Percentiles rank a stretch among this genome's conserved stretches.
These are phyloP conservation scores for Rhodomyrtus psidioides DNA, from an alignment of 441 rosid species.

Conservation along the genomic window DNA sequence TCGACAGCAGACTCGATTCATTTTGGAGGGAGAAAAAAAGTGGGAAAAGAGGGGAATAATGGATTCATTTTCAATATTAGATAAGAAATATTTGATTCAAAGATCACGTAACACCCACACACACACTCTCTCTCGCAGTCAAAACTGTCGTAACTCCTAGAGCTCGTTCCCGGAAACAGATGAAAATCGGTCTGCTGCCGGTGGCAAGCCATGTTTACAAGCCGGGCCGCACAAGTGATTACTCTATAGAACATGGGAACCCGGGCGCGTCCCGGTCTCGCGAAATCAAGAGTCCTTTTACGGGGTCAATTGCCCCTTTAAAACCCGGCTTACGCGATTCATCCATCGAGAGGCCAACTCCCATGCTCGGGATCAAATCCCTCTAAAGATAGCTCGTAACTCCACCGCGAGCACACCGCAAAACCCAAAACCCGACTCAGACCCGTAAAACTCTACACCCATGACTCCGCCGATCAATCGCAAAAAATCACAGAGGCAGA, in stretches of 20 bases:
- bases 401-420: background rate
- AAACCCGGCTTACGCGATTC: background rate
- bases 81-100: background rate
- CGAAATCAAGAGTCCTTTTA: too few species aligned
- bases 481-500: background rate
- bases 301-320: background rate
- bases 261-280: background rate
- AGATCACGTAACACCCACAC: background rate
- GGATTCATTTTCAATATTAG: background rate
- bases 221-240: background rate
- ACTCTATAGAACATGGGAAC: background rate
- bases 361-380: too few species aligned
- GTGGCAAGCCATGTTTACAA: background rate
- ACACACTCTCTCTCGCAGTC: background rate
- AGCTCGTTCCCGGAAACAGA: background rate
- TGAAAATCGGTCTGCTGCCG: background rate
- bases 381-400: background rate
- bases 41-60: background rate
- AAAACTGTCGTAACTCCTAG: background rate
- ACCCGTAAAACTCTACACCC: background rate
- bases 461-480: background rate
- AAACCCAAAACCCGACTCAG: background rate
- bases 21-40: background rate
- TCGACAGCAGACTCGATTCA: background rate
- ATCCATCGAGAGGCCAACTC: too few species aligned